These are phyloP conservation scores for Protomyces lactucae-debilis DNA, from an alignment of 1,139 yeast species.

Conservation along the genomic window DNA sequence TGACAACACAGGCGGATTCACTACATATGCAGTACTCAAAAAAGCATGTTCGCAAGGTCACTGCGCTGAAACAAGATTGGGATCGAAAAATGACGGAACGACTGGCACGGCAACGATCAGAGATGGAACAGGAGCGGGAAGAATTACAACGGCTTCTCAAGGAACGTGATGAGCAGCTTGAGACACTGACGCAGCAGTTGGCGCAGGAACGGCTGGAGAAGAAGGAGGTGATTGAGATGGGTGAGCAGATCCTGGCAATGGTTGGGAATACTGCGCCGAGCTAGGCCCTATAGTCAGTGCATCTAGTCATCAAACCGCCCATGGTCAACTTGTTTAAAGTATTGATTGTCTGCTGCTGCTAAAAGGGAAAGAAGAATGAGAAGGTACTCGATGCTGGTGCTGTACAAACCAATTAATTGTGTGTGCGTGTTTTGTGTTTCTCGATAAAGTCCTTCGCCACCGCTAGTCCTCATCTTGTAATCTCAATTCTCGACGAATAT, in stretches of 20 bases:
- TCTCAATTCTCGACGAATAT: neutral
- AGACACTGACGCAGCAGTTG: neutral
- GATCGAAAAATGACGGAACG: constrained; percentile 20
- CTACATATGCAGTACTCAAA: constrained; percentile 26
- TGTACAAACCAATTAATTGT: neutral
- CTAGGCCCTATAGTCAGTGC: neutral
- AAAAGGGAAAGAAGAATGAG: neutral
- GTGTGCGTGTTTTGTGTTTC: neutral
- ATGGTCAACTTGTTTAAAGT: too few relatives aligned
- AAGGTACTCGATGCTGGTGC: neutral
- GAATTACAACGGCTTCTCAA: constrained; percentile 5
- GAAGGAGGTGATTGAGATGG: constrained; percentile 26
- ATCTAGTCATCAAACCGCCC: too few relatives aligned
- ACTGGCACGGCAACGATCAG: neutral
- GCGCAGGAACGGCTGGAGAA: constrained; percentile 19
- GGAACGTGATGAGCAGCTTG: constrained; percentile 5
- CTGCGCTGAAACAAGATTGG: constrained; percentile 25
- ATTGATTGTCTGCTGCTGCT: neutral
- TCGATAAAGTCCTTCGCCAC: too few relatives aligned
- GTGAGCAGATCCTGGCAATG: constrained; percentile 15
- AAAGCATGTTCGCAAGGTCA: constrained; percentile 28
- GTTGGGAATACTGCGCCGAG: neutral
- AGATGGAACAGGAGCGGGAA: neutral
- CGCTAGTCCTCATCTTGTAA: neutral
- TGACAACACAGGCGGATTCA: constrained; percentile 21